Conservation (phyloP, 164 flowering plant genomes). For the Cinnamomum micranthum region DNA sequence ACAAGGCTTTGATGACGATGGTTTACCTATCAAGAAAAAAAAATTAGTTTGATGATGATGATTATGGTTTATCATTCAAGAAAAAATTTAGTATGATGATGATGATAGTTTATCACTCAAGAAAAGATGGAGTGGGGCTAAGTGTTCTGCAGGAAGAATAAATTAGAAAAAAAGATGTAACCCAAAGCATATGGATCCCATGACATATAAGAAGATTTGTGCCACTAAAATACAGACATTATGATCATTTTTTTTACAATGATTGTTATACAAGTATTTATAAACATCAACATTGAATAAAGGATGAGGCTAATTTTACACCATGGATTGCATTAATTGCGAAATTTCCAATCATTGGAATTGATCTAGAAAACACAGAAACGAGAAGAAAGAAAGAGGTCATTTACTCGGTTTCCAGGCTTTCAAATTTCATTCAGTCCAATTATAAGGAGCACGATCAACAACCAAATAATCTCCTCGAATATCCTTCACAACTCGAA, state of each 20-base stretch:
- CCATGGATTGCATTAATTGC: neutral
- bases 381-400: neutral
- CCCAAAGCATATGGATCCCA: neutral
- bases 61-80: neutral
- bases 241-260: neutral
- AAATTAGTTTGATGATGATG: neutral
- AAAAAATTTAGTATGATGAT: neutral
- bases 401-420: too few relatives aligned
- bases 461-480: slow-evolving; percentile 72
- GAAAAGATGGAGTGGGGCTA: neutral
- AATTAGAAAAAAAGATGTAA: neutral
- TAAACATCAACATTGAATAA: too few relatives aligned
- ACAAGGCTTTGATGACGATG: neutral
- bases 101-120: neutral
- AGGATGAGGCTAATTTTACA: neutral
- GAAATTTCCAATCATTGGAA: neutral
- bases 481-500: slow-evolving; percentile 76
- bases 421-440: slow-evolving; percentile 49
- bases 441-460: slow-evolving; percentile 65
- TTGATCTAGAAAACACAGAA: neutral
- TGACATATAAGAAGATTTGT: neutral
- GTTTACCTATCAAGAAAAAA: too few relatives aligned
- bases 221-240: neutral
- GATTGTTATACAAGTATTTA: too few relatives aligned
- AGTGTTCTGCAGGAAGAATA: neutral